These are phyloP conservation scores for Solanum chacoense DNA, from an alignment of 305 asterid species.

Conservation along the genomic window DNA sequence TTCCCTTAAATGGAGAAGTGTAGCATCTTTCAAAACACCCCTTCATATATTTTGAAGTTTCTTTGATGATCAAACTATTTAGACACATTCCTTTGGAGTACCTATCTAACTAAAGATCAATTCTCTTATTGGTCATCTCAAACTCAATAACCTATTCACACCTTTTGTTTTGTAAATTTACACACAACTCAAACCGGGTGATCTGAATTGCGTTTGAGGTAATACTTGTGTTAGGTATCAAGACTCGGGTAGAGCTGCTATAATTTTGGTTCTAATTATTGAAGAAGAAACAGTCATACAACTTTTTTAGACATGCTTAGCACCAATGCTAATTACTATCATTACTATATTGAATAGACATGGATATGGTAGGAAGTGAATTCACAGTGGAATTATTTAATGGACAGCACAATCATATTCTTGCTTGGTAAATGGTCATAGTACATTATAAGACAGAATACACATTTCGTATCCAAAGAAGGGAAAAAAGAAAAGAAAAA, in stretches of 20 bases:
- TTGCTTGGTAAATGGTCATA: background rate
- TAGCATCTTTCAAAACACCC: background rate
- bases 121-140: background rate
- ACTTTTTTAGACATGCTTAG: background rate
- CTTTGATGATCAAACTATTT: background rate
- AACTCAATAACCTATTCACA: background rate
- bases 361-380: background rate
- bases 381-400: background rate
- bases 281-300: background rate
- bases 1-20: background rate
- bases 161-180: background rate
- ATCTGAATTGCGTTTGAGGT: background rate
- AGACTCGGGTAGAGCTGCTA: background rate
- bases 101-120: background rate
- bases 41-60: background rate
- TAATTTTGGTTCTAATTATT: background rate
- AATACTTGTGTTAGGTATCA: background rate
- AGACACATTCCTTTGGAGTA: background rate
- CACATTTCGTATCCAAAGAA: background rate
- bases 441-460: background rate
- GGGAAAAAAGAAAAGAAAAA: background rate
- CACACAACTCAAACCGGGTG: background rate
- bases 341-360: background rate
- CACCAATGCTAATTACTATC: background rate
- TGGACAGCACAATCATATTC: background rate